phyloP scores from a whole-genome alignment of 1,284 basidiomycete genomes.

The Ganoderma lucidum region DNA sequence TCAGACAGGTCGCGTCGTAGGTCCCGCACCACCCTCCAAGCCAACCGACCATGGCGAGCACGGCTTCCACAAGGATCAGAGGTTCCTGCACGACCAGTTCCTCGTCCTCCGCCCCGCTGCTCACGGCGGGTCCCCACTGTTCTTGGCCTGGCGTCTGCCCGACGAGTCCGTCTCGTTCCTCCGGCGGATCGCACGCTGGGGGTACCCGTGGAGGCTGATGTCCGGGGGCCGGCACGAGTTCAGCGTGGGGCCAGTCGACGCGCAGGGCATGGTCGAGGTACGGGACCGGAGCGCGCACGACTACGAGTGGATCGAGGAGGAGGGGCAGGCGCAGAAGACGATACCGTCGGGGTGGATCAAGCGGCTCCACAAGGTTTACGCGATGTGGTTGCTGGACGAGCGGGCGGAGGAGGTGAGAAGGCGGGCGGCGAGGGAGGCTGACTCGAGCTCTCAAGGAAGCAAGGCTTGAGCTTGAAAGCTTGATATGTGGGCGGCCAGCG shows the following conservation, averaged over 20 bases:
- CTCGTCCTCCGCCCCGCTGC: constrained; percentile 17
- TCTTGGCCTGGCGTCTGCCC: constrained; percentile 23
- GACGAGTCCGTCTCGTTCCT: constrained; percentile 20
- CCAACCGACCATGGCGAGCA: constrained; percentile 19
- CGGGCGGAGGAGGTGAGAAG: constrained; percentile 20
- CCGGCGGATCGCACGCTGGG: constrained; percentile 24
- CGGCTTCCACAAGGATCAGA: constrained; percentile 25
- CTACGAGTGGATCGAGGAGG: constrained; percentile 24
- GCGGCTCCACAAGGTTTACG: constrained; percentile 26
- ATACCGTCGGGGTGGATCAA: constrained; percentile 25
- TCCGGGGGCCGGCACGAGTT: constrained; percentile 29
- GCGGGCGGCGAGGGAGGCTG: constrained; percentile 6
- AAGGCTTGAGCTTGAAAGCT: not conserved
- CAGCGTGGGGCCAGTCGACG: constrained; percentile 19
- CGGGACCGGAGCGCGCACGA: constrained; percentile 28
- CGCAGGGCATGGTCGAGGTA: constrained; percentile 28
- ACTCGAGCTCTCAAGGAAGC: not conserved
- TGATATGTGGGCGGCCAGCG: not conserved
- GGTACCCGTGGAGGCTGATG: constrained; percentile 32
- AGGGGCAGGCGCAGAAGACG: constrained; percentile 26
- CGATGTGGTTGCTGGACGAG: constrained; percentile 29
- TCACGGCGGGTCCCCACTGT: constrained; percentile 19
- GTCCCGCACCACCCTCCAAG: not conserved
- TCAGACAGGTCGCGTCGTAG: constrained; percentile 4
- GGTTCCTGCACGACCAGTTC: constrained; percentile 15